These are phyloP conservation scores for Conticribra weissflogii DNA, from an alignment of 108 stramenopile species.

Conservation along the genomic window DNA sequence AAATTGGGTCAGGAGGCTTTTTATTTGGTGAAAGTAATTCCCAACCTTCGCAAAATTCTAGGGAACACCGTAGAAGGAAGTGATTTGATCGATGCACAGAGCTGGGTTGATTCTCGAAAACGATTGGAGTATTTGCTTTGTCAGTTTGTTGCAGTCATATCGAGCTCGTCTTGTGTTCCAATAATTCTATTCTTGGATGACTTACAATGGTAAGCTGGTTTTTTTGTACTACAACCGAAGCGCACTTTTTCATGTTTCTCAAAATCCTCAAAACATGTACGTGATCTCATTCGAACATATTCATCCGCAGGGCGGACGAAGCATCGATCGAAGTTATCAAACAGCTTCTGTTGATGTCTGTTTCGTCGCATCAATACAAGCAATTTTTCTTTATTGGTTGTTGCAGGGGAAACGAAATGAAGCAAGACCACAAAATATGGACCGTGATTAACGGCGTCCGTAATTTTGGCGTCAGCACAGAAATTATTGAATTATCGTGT, in stretches of 20 bases:
- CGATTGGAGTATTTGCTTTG: slow-evolving; percentile 20
- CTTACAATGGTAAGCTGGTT: no score
- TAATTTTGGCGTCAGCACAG: neutral
- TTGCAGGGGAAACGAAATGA: slow-evolving; percentile 31
- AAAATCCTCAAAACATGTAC: neutral
- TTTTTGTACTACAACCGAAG: no score
- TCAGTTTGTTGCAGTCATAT: slow-evolving; percentile 14
- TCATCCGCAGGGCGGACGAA: slow-evolving; percentile 22
- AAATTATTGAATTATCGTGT: neutral
- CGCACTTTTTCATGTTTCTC: no score
- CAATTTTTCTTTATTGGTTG: slow-evolving; percentile 23
- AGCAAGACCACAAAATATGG: slow-evolving; percentile 3
- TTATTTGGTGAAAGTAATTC: slow-evolving; percentile 11
- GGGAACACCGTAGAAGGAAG: neutral
- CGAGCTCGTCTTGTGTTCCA: neutral
- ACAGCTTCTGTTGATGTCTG: slow-evolving; percentile 7
- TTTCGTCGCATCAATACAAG: neutral
- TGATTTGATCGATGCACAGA: neutral
- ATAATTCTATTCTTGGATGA: slow-evolving; percentile 14
- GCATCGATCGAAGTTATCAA: slow-evolving; percentile 12
- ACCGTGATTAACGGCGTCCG: slow-evolving; percentile 1
- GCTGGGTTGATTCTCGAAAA: slow-evolving; percentile 12
- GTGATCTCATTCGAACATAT: slow-evolving; percentile 17
- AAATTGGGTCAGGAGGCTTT: slow-evolving; percentile 10
- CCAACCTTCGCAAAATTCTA: slow-evolving; percentile 12